phyloP scores from a whole-genome alignment of 768 basidiomycete species.

The Zangia roseola region DNA sequence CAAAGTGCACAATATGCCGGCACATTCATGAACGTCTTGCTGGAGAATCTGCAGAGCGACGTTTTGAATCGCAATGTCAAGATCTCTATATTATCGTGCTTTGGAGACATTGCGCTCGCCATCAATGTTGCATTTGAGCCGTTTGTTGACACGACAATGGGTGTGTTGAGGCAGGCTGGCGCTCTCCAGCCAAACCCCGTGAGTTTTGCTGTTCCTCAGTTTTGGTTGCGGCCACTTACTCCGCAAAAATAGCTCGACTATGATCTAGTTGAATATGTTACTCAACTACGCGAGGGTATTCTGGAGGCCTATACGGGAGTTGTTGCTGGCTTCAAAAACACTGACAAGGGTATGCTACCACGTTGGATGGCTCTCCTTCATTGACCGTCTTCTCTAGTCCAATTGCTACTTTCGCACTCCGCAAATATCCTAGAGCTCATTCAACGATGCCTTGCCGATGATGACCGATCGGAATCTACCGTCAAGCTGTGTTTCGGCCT shows the following conservation, averaged over 20 bases:
- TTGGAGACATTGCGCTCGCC: slow-evolving; percentile 95
- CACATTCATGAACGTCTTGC: slow-evolving; percentile 87
- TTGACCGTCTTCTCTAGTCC: slow-evolving; percentile 9
- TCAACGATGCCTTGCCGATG: slow-evolving; percentile 72
- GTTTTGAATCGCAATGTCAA: slow-evolving; percentile 93
- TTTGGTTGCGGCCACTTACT: not conserved
- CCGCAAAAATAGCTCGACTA: slow-evolving; percentile 60
- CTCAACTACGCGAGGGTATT: slow-evolving; percentile 88
- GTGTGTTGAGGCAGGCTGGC: slow-evolving; percentile 88
- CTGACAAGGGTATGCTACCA: slow-evolving; percentile 58
- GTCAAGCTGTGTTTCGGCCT: slow-evolving; percentile 79
- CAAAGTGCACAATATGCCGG: slow-evolving; percentile 79
- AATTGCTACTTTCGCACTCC: slow-evolving; percentile 62
- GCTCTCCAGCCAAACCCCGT: slow-evolving; percentile 85
- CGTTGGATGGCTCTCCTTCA: not conserved
- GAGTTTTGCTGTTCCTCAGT: slow-evolving; percentile 26
- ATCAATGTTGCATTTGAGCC: slow-evolving; percentile 85
- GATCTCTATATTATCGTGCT: slow-evolving; percentile 92
- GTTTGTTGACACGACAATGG: slow-evolving; percentile 88
- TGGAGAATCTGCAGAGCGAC: slow-evolving; percentile 89
- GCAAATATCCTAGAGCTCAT: slow-evolving; percentile 77
- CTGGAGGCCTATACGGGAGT: slow-evolving; percentile 96
- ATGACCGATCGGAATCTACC: slow-evolving; percentile 79
- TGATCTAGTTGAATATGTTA: slow-evolving; percentile 91
- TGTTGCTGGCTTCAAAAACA: slow-evolving; percentile 85